Evolutionary conservation across 2,329 filamentous ascomycete species (phyloP).

Genomic region (Drechslerella coelobrocha): DNA sequence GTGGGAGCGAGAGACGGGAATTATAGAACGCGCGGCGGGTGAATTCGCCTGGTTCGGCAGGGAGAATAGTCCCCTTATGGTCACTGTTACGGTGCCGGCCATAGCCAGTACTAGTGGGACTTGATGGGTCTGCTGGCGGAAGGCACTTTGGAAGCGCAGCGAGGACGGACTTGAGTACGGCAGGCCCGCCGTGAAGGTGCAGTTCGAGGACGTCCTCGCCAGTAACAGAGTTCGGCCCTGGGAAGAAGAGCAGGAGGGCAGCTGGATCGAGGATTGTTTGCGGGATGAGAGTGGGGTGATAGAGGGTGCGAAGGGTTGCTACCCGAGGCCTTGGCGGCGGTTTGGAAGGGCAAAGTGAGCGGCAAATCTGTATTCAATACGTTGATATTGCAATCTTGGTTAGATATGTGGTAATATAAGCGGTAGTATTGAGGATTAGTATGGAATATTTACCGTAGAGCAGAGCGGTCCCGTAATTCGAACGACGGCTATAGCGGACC

Average conservation of each 20-base stretch:
- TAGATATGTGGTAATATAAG: conserved; percentile 1
- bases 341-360: conserved; percentile 66
- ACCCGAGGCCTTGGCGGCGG: conserved; percentile 66
- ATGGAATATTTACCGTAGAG: conserved; percentile 64
- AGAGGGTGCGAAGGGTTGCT: conserved; percentile 77
- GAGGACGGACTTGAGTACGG: conserved; percentile 85
- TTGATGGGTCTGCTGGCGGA: conserved; percentile 10
- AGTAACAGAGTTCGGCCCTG: conserved; percentile 79
- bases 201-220: conserved; percentile 92
- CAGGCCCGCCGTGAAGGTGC: conserved; percentile 90
- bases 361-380: conserved; percentile 65
- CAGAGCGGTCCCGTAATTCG: conserved; percentile 83
- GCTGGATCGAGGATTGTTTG: conserved; percentile 71
- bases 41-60: conserved; percentile 94
- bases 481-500: conserved; percentile 88
- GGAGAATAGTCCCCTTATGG: conserved; percentile 66
- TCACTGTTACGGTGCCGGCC: neutral
- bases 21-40: conserved; percentile 91
- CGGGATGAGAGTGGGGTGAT: conserved; percentile 63
- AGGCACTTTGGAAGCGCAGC: conserved; percentile 71
- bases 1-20: conserved; percentile 80
- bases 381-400: conserved; percentile 23
- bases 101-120: conserved; percentile 12
- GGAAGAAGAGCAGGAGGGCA: conserved; percentile 83
- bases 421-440: conserved; percentile 21